A percentile compares a stretch with the other conserved stretches of the same genome.
Evolutionary conservation across 2,329 filamentous ascomycete genomes (phyloP).

Genomic region (Pestalotiopsis sp.): DNA sequence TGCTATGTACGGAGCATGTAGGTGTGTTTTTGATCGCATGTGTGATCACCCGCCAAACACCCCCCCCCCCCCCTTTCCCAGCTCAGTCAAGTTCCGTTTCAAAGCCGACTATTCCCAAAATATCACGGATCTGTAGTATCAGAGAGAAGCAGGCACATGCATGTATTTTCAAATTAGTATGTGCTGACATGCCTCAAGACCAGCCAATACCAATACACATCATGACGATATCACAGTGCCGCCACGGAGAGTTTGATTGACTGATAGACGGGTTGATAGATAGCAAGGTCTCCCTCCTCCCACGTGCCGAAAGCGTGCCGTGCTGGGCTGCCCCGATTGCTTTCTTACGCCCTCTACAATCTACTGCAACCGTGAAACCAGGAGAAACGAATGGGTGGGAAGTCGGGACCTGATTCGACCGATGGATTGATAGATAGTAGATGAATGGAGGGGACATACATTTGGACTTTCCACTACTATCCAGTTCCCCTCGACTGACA

Average conservation of each 20-base stretch:
- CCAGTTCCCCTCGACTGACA: not conserved
- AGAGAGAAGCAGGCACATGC: not conserved
- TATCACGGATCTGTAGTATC: not conserved
- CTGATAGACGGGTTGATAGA: no score
- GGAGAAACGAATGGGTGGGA: not conserved
- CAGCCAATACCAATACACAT: not conserved
- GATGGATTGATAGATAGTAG: not conserved
- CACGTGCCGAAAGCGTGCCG: not conserved
- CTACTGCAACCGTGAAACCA: not conserved
- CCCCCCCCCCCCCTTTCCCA: no score
- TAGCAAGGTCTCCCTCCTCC: not conserved
- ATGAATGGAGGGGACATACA: not conserved
- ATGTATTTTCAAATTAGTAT: not conserved
- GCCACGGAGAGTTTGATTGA: not conserved
- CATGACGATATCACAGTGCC: not conserved
- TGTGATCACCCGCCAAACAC: not conserved
- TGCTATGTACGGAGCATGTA: not conserved
- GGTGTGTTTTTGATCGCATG: not conserved
- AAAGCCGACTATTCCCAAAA: not conserved
- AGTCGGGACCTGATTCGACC: not conserved
- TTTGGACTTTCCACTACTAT: not conserved
- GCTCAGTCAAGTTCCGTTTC: not conserved
- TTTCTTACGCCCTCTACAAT: not conserved
- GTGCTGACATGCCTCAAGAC: not conserved
- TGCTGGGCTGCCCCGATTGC: not conserved